Evolutionary conservation across 441 rosid genomes (phyloP).

Genomic region (Aleurites moluccanus): DNA sequence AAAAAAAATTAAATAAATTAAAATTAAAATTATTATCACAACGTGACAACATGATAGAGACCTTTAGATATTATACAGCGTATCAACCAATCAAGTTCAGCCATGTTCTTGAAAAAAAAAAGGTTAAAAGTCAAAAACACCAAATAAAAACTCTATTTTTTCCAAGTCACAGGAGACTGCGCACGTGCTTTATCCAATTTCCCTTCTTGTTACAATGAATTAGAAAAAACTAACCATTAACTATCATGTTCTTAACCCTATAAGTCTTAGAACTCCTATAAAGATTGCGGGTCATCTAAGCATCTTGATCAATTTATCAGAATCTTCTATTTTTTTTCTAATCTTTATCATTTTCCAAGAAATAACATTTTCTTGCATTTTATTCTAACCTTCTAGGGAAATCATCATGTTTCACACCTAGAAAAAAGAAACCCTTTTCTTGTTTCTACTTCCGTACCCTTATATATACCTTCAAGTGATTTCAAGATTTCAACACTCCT

Average conservation of each 20-base stretch:
- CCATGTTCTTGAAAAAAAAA: not conserved
- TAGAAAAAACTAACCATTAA: not conserved
- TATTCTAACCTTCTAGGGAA: slow-evolving; percentile 28
- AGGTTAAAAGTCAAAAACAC: slow-evolving; percentile 5
- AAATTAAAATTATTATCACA: not conserved
- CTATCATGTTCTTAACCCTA: not conserved
- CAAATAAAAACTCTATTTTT: not conserved
- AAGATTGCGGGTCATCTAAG: slow-evolving; percentile 35
- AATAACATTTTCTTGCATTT: slow-evolving; percentile 12
- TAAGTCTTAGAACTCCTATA: not conserved
- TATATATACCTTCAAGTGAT: slow-evolving; percentile 23
- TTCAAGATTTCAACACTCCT: not conserved
- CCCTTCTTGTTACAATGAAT: not conserved
- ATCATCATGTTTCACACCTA: not conserved
- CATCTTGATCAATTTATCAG: not conserved
- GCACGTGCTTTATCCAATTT: slow-evolving; percentile 25
- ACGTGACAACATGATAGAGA: not conserved
- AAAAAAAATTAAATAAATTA: too few species aligned
- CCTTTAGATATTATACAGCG: not conserved
- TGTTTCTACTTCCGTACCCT: not conserved
- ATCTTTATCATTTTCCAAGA: slow-evolving; percentile 25
- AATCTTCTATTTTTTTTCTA: slow-evolving; percentile 17
- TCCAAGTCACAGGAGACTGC: slow-evolving; percentile 31
- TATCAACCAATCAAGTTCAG: not conserved
- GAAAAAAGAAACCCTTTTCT: not conserved